Evolutionary conservation across 192 early-diverging fungal species (phyloP), one percentile per base, ranked within the genome.

Genomic region (Jimgerdemannia flammicorona): DNA sequence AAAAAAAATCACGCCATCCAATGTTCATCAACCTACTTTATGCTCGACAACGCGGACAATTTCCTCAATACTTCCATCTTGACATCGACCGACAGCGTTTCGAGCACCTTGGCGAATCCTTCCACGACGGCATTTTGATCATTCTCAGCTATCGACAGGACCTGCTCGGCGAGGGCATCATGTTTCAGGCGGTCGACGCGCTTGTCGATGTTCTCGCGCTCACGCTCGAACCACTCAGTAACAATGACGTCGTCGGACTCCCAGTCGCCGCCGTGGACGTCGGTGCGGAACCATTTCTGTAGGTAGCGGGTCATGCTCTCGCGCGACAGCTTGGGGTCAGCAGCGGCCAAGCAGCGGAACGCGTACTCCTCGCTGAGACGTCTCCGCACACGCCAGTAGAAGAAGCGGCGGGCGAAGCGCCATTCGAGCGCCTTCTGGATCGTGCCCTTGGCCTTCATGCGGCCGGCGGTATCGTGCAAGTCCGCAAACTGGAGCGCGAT

Each of bases 401-500:
- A 99, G 91, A 90, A 94, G 20, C 86, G 81, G 69, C 98, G 93
- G 0, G 95, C 80, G 14, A 92, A 76, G 11, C 87, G 76, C 95
- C 96, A 99, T 73, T 91, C 84, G 10, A 99, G 80, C 8, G 93
- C 80, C 65, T 91, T 85, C 39, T 90, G 86, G 72, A 99, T 91
- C 2, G 93, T 93, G 64, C 92, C 91, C 92, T 99, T 99, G 84
- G 93, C 94, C 41, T 91, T 86, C 97, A 99, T 98, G 76, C 98
- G 94, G 18, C 94, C 93, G 39, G 97, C 93, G 64, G 89, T 92
- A 86, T 99, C 98, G 80, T 99, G 98, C 71, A 99, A 89, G 81
- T 99, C 98, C 42, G 98, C 98, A 77, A 99, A 98, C 77, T 98
- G 95, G 18, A 99, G 83, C 20, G 95, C 95, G 40, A 95, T 88